Evolutionary conservation across 495 filamentous ascomycete genomes (phyloP), one percentile per base, ranked within the genome.

Genomic region (Hyaloscypha hepaticicola): DNA sequence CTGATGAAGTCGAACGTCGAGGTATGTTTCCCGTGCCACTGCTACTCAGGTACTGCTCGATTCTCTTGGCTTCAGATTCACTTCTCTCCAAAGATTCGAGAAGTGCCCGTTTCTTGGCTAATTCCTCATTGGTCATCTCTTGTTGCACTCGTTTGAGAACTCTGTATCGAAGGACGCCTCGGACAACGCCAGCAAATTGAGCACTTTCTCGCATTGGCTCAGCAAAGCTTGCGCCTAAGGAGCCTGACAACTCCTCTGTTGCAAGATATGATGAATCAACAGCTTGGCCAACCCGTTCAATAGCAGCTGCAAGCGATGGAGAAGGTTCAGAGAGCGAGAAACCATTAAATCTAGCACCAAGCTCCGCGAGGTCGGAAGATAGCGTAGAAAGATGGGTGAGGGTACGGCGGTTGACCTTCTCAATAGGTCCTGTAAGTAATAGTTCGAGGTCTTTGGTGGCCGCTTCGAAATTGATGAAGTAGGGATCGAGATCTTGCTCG

Each of bases 131-230:
- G 1, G 93, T 97, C 93, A 97, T 96, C 65, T 99, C 95, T 74
- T 98, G 90, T 68, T 99, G 95, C 24, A 97, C 89, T 21, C 95
- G 85, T 77, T 99, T 99, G 48, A 98, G 76, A 2, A 97, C 87
- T 9, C 95, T 79, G 69, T 96, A 99, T 48, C 92, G 83, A 21
- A 99, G 77, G 26, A 98, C 93, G 60, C 79, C 89, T 21, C 95
- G 86, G 12, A 99, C 95, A 0, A 99, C 90, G 25, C 95, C 92
- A 0, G 95, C 95, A 72, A 99, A 98, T 71, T 99, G 95, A 19
- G 95, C 95, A 67, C 89, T 96, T 75, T 99, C 95, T 34, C 95
- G 84, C 90, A 99, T 96, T 3, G 95, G 95, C 70, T 99, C 95
- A 0, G 95, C 94, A 75, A 99, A 99, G 66, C 85, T 91, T 1